These are phyloP conservation scores for Emergomyces africanus DNA, from an alignment of 2,329 filamentous ascomycete genomes.

Conservation along the genomic window DNA sequence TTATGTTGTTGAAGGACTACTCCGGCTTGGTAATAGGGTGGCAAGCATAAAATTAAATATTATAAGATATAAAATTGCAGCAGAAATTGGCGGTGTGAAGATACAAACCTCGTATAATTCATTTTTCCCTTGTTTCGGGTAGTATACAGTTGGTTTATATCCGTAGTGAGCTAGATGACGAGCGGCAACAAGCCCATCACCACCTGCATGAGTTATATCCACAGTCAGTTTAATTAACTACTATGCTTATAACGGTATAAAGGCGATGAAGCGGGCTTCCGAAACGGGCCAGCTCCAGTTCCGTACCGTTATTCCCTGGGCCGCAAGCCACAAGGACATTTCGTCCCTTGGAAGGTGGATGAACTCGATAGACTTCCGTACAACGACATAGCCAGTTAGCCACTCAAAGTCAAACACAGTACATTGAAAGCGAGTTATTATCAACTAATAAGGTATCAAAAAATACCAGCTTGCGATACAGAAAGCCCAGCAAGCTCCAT, in stretches of 20 bases:
- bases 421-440: neutral
- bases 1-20: neutral
- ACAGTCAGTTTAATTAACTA: neutral
- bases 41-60: too few species aligned
- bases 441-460: neutral
- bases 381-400: conserved; percentile 1
- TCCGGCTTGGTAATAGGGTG: neutral
- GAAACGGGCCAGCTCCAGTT: neutral
- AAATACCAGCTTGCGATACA: conserved; percentile 71
- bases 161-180: conserved; percentile 86
- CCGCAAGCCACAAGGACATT: conserved; percentile 82
- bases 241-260: neutral
- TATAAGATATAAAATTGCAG: conserved; percentile 4
- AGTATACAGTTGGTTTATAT: conserved; percentile 79
- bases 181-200: conserved; percentile 88
- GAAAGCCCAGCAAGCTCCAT: conserved; percentile 95
- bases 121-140: conserved; percentile 82
- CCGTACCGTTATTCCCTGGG: conserved; percentile 52
- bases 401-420: neutral
- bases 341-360: conserved; percentile 58
- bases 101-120: conserved; percentile 65
- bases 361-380: conserved; percentile 63
- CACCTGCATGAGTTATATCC: conserved; percentile 42
- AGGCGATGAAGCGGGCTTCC: neutral
- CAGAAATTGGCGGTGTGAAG: neutral